These are phyloP conservation scores for Xylariaceae sp. DNA, from an alignment of 2,329 filamentous ascomycete species.

Conservation along the genomic window DNA sequence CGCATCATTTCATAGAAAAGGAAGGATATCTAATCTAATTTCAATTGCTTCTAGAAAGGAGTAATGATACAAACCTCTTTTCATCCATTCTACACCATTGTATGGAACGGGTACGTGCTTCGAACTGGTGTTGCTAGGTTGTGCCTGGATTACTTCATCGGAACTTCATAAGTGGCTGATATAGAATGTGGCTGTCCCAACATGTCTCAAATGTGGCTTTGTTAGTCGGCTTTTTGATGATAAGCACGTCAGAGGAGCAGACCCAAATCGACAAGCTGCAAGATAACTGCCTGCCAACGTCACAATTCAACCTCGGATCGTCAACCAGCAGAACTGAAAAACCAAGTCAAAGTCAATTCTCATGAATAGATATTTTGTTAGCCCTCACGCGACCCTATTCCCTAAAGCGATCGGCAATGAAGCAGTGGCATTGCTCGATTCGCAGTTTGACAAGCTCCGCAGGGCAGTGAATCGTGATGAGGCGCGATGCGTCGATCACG, in stretches of 20 bases:
- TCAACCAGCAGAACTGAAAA: neutral
- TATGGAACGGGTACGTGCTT: no score
- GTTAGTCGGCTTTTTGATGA: neutral
- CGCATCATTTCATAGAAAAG: no score
- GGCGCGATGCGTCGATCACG: slow-evolving; percentile 8
- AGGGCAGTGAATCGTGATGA: slow-evolving; percentile 9
- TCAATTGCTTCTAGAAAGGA: no score
- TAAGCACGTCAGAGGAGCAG: neutral
- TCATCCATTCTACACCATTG: no score
- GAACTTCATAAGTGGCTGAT: neutral
- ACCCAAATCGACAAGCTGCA: neutral
- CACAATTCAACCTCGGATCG: neutral
- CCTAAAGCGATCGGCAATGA: slow-evolving; percentile 2
- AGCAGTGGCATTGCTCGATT: neutral
- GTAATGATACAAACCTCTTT: no score
- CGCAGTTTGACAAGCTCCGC: neutral
- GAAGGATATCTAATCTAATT: no score
- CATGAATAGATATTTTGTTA: neutral
- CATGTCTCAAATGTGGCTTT: neutral
- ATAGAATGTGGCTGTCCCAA: neutral
- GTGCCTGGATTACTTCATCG: no score
- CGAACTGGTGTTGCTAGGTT: no score
- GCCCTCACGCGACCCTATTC: neutral
- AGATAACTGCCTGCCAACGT: neutral
- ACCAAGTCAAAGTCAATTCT: neutral